Conservation (phyloP, 2,329 filamentous ascomycete genomes). For the Colletotrichum orbiculare region DNA sequence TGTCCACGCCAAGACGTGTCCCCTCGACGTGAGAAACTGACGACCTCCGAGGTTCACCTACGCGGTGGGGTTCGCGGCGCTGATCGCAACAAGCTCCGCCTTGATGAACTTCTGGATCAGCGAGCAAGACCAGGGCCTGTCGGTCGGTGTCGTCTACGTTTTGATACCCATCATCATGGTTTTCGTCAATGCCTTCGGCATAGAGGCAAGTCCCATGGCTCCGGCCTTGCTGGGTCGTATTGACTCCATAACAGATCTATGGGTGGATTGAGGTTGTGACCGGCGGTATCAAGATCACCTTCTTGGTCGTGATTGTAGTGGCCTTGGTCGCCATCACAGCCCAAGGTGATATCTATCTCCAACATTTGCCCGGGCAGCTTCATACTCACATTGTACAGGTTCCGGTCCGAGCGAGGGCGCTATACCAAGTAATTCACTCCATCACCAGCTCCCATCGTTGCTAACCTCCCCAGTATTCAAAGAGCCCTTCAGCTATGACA, state of each 20-base stretch:
- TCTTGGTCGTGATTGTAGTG: conserved; percentile 40
- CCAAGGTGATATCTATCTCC: not conserved
- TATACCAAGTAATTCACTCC: not conserved
- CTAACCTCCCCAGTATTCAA: not conserved
- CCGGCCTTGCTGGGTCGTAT: too few species aligned
- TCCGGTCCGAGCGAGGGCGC: not conserved
- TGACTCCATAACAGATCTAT: conserved; percentile 39
- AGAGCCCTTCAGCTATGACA: conserved; percentile 34
- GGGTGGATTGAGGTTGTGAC: conserved; percentile 43
- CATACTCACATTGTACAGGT: not conserved
- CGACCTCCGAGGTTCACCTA: conserved; percentile 35
- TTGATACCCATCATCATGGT: conserved; percentile 36
- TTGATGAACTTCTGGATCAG: conserved; percentile 42
- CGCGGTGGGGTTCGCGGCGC: conserved; percentile 42
- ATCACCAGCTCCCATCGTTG: too few species aligned
- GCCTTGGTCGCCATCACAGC: conserved; percentile 23
- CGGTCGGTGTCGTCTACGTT: conserved; percentile 40
- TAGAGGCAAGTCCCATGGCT: not conserved
- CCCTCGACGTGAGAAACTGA: not conserved
- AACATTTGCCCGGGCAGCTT: not conserved
- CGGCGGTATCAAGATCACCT: conserved; percentile 41
- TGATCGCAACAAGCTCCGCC: conserved; percentile 41
- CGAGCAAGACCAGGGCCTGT: conserved; percentile 29
- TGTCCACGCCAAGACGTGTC: conserved; percentile 8
- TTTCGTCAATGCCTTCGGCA: not conserved